Conservation (phyloP, 2,329 filamentous ascomycete genomes). For the Fusarium burgessii region DNA sequence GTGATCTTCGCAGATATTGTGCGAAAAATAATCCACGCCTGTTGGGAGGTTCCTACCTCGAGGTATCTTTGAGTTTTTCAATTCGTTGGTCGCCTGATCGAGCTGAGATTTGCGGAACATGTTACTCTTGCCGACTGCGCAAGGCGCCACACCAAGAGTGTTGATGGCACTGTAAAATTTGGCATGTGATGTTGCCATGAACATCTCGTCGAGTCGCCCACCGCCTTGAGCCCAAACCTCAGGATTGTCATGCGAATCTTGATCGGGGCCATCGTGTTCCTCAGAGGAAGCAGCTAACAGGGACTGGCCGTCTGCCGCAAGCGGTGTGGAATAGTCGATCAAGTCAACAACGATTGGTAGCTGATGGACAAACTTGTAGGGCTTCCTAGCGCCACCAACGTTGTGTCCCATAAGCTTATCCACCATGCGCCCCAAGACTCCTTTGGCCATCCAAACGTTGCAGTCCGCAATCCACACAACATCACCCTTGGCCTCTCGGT, state of each 20-base stretch:
- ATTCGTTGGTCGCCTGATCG: slow-evolving; percentile 73
- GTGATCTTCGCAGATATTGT: slow-evolving; percentile 98
- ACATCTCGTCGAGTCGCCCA: slow-evolving; percentile 91
- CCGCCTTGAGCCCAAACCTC: slow-evolving; percentile 66
- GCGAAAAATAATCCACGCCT: slow-evolving; percentile 92
- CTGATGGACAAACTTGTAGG: slow-evolving; percentile 95
- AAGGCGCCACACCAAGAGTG: slow-evolving; percentile 88
- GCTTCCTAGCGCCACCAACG: slow-evolving; percentile 60
- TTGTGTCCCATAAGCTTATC: slow-evolving; percentile 81
- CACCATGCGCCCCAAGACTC: slow-evolving; percentile 88
- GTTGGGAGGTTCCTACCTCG: slow-evolving; percentile 58
- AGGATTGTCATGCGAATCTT: slow-evolving; percentile 40
- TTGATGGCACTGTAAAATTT: slow-evolving; percentile 99
- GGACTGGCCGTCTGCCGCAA: slow-evolving; percentile 39
- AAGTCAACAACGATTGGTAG: slow-evolving; percentile 89
- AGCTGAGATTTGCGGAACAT: slow-evolving; percentile 97
- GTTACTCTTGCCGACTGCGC: slow-evolving; percentile 95
- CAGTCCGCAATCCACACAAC: slow-evolving; percentile 96
- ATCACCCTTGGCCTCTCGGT: slow-evolving; percentile 87
- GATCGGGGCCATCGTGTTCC: slow-evolving; percentile 40
- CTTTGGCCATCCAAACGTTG: slow-evolving; percentile 90
- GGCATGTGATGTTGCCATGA: slow-evolving; percentile 91
- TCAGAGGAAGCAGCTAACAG: slow-evolving; percentile 53
- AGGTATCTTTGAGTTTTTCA: slow-evolving; percentile 58
- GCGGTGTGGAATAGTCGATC: slow-evolving; percentile 48